Percentiles rank a stretch among this genome's conserved stretches.
These are phyloP conservation scores for Hypoxylon rubiginosum DNA, from an alignment of 2,329 filamentous ascomycete genomes.

Conservation along the genomic window DNA sequence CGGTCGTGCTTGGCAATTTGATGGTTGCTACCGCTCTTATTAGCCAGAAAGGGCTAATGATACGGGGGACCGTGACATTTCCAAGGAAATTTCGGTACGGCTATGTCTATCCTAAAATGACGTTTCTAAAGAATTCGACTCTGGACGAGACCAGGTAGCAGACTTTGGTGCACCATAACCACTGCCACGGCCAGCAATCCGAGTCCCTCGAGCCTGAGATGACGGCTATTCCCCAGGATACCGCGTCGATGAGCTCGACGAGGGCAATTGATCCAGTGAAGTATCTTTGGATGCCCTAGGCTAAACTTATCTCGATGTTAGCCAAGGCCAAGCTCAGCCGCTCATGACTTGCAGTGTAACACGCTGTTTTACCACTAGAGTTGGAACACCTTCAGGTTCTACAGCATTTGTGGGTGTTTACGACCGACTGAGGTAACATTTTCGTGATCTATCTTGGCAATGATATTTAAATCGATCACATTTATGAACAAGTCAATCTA, in stretches of 20 bases:
- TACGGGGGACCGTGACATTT: constrained; percentile 3
- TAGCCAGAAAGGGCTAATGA: constrained; percentile 29
- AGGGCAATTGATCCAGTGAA: background rate
- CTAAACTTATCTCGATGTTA: background rate
- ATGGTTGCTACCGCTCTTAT: constrained; percentile 11
- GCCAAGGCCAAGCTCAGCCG: background rate
- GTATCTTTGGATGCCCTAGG: background rate
- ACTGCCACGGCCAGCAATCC: background rate
- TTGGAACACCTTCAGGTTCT: background rate
- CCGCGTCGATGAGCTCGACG: background rate
- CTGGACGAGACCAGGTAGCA: background rate
- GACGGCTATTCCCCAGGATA: background rate
- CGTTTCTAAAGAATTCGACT: background rate
- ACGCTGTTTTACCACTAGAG: background rate
- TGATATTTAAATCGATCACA: background rate
- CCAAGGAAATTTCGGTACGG: background rate
- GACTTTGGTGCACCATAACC: background rate
- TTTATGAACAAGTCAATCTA: background rate
- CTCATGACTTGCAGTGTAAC: background rate
- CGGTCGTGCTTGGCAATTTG: constrained; percentile 27
- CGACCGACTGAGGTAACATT: background rate
- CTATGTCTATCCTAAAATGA: background rate
- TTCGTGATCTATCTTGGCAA: background rate
- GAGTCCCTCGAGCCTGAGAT: background rate
- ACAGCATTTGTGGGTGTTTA: no score